Base-by-base conservation (phyloP, 805 yeast species). In the Cephaloascus albidus region DNA sequence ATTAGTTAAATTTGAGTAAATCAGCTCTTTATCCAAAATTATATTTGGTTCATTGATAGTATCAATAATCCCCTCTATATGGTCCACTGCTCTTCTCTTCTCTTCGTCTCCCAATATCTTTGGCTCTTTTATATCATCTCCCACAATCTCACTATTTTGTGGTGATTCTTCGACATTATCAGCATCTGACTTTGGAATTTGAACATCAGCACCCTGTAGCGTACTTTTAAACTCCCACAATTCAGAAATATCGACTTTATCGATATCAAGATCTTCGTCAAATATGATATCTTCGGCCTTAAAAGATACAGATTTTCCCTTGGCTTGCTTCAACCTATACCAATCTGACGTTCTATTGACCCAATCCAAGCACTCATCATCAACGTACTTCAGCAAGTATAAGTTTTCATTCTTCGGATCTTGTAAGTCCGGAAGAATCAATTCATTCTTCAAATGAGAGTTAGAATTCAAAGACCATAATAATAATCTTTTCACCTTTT, bases 391-490 rank as follows among this genome's bases (percentile, higher is more conserved):
- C 3, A 60, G 19, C 19, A 52, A 45, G 3, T 38, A 35, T 4
- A 38, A 33, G 8, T 16, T 4, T 15, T 34, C 27, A 38, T 18
- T 19, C 0, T 41, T 42, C 4, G 45, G 30, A 2, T 20, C 10
- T 6, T 33, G 19, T 18, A 38, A 34, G 2, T 41, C 44, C 1
- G 57, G 54, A 4, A 60, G 38, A 18, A 43, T 40, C 19, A 61
- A 41, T 14, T 34, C 26, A 26, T 50, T 49, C 5, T 42, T 43
- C 18, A 45, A 33, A 38, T 58, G 64, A 20, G 53, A 44, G 39
- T 60, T 61, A 45, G 51, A 59, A 45, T 65, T 56, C 37, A 68
- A 49, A 18, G 50, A 40, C 72, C 72, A 65, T 38, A 65, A 43
- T 26, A 68, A 43, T 17, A 66, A 52, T 36, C 72, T 48, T 43